Evolutionary conservation across 2,329 filamentous ascomycete genomes (phyloP).

Genomic region (Penicillium oxalicum): DNA sequence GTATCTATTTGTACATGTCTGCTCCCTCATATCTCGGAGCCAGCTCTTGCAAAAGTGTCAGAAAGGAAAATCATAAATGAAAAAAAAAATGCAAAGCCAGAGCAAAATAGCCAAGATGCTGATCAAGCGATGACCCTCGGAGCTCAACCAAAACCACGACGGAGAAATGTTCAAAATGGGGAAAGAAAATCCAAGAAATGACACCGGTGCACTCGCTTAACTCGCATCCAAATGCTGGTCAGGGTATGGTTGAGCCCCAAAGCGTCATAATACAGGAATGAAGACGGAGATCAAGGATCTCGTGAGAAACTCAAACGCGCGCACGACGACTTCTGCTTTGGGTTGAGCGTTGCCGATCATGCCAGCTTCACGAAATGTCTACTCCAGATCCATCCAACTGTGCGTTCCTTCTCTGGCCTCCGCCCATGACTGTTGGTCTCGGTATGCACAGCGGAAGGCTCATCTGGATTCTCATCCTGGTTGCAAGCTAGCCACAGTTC

Average conservation of each 20-base stretch:
- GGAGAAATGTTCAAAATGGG: too few relatives aligned
- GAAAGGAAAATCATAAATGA: background rate
- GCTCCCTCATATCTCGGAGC: conserved; percentile 3
- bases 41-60: conserved; percentile 8
- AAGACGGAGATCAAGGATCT: too few relatives aligned
- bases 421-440: background rate
- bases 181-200: too few relatives aligned
- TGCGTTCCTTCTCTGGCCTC: conserved; percentile 1
- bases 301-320: too few relatives aligned
- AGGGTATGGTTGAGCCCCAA: background rate
- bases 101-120: background rate
- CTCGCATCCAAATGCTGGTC: background rate
- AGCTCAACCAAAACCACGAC: too few relatives aligned
- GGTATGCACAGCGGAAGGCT: background rate
- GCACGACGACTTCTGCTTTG: too few relatives aligned
- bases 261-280: too few relatives aligned
- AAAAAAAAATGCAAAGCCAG: conserved; percentile 4
- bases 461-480: conserved; percentile 66
- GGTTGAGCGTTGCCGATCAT: conserved; percentile 8
- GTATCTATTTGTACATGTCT: conserved; percentile 31
- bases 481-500: conserved; percentile 97
- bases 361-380: conserved; percentile 75
- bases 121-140: too few relatives aligned
- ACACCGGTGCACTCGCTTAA: too few relatives aligned
- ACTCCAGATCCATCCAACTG: conserved; percentile 89